Evolutionary conservation across 1,139 yeast genomes (phyloP), one percentile per base, ranked within the genome.

Genomic region (Eremothecium cymbalariae): DNA sequence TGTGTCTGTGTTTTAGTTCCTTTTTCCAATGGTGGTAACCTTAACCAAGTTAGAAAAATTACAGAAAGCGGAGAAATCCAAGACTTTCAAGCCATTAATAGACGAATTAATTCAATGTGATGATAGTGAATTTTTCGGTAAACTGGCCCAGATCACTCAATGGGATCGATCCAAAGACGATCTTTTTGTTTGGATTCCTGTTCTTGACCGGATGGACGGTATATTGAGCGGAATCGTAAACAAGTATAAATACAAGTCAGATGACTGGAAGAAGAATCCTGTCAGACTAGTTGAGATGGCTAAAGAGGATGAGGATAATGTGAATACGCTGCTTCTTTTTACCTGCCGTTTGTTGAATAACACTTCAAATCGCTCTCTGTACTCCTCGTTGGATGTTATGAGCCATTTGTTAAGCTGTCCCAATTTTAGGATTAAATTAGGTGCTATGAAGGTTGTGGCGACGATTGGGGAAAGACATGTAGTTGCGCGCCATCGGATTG

Each of bases 81-180:
- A 45, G 27, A 41, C 43, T 12, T 56, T 48, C 36, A 52, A 57
- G 39, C 59, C 59, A 8, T 39, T 57, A 31, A 43, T 57, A n/a
- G 55, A 55, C 38, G 51, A 48, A 4, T 40, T 57, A 14, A 41
- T 40, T 3, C 38, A 45, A 11, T 47, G 54, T 38, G 33, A 43
- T 23, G 44, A 39, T 8, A 32, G 32, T 5, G 48, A 40, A 5
- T 54, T 57, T 32, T 37, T 57, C 9, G 22, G 32, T 6, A 51
- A 51, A 32, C 26, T 57, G 18, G 43, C 45, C 9, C 27, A 34
- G 1, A 48, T 52, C 13, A 45, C 45, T 19, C 55, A 48, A 21
- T 79, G 90, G 88, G 71, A 73, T 42, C 64, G 79, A 29, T 81
- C 88, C 2, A 66, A 76, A 40, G 86, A 85, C 18, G 88, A 83